These are phyloP conservation scores for Polygonum aviculare DNA, from an alignment of 148 eudicot genomes.

Conservation along the genomic window DNA sequence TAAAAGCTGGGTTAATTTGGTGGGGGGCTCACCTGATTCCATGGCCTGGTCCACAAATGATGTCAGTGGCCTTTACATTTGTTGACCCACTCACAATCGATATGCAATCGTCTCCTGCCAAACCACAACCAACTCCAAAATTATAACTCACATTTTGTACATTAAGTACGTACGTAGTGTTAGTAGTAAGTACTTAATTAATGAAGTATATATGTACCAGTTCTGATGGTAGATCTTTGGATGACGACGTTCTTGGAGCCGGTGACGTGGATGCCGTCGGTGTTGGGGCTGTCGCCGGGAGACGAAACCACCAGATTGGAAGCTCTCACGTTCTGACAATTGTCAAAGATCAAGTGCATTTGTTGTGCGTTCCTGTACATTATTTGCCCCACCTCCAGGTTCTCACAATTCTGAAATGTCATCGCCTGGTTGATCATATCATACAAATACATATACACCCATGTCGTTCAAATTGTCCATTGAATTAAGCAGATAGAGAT, in stretches of 20 bases:
- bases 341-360: constrained; percentile 56
- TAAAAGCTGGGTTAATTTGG: neutral
- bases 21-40: constrained; percentile 64
- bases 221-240: constrained; percentile 32
- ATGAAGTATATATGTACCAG: constrained; percentile 32
- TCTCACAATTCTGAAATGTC: constrained; percentile 48
- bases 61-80: constrained; percentile 36
- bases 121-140: neutral
- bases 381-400: constrained; percentile 40
- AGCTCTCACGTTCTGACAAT: constrained; percentile 46
- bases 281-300: constrained; percentile 69
- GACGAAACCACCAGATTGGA: constrained; percentile 41
- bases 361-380: constrained; percentile 58
- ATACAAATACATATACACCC: neutral
- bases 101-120: constrained; percentile 79
- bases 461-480: neutral
- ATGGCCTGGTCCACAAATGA: constrained; percentile 88
- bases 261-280: constrained; percentile 82
- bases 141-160: no score
- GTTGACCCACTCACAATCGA: constrained; percentile 82
- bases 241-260: constrained; percentile 39
- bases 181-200: neutral
- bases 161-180: neutral
- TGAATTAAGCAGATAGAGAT: no score
- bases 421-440: constrained; percentile 39